Conservation (phyloP, 2,329 filamentous ascomycete species). For the Colletotrichum filicis region DNA sequence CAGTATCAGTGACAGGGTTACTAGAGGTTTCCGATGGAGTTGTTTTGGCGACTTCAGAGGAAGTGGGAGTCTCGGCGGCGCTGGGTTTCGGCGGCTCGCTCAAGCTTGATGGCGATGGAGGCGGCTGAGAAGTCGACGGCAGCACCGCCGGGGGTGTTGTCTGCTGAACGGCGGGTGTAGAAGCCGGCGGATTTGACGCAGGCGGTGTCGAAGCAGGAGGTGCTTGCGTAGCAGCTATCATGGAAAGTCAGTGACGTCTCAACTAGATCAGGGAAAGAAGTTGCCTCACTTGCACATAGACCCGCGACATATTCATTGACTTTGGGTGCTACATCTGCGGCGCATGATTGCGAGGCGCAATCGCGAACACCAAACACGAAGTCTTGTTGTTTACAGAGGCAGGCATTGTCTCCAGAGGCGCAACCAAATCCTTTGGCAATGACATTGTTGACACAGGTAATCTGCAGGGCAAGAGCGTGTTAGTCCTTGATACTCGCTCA, state of each 20-base stretch:
- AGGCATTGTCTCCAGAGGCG: conserved; percentile 43
- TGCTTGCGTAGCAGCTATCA: conserved; percentile 16
- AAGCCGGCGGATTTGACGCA: conserved; percentile 5
- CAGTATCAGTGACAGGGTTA: conserved; percentile 4
- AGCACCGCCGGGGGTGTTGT: conserved; percentile 7
- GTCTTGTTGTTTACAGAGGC: conserved; percentile 51
- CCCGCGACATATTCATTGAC: conserved; percentile 40
- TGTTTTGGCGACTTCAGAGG: background rate
- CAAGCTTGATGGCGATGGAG: background rate
- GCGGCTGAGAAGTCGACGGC: conserved; percentile 4
- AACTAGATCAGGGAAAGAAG: background rate
- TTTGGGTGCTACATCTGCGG: conserved; percentile 41
- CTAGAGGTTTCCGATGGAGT: background rate
- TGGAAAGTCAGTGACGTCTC: background rate
- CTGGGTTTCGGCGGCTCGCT: background rate
- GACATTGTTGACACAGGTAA: conserved; percentile 33
- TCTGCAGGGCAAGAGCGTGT: background rate
- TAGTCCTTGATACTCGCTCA: background rate
- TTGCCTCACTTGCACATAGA: conserved; percentile 44
- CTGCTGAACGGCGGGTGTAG: conserved; percentile 5
- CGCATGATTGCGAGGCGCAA: conserved; percentile 48
- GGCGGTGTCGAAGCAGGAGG: conserved; percentile 18
- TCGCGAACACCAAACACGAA: conserved; percentile 52
- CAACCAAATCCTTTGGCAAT: conserved; percentile 40
- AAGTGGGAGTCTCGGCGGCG: background rate